Evolutionary conservation across 768 basidiomycete species (phyloP).

Genomic region (Xerocomus spinulosus): DNA sequence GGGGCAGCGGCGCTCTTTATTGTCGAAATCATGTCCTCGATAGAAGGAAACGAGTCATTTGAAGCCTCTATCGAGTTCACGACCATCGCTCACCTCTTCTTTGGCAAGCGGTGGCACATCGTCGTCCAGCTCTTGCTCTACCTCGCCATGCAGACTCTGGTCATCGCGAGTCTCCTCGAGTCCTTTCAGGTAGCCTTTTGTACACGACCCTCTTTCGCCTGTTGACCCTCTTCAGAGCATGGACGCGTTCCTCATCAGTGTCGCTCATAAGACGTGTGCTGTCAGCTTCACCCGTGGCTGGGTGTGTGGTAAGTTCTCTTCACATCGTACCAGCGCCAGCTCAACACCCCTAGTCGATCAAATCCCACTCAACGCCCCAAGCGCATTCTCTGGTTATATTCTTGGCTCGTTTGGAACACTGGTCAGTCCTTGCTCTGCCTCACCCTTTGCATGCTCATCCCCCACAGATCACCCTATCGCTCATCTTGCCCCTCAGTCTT

Average conservation of each 20-base stretch:
- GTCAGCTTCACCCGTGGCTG: slow-evolving; percentile 21
- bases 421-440: not conserved
- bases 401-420: slow-evolving; percentile 23
- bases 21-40: slow-evolving; percentile 23
- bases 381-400: slow-evolving; percentile 21
- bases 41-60: slow-evolving; percentile 22
- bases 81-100: slow-evolving; percentile 23
- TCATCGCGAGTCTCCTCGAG: slow-evolving; percentile 21
- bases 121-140: slow-evolving; percentile 17
- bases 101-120: slow-evolving; percentile 23
- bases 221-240: slow-evolving; percentile 12
- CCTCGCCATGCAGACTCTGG: slow-evolving; percentile 20
- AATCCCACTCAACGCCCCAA: slow-evolving; percentile 2
- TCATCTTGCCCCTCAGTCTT: slow-evolving; percentile 22
- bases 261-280: slow-evolving; percentile 25
- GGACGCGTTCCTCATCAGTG: slow-evolving; percentile 20
- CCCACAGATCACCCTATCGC: slow-evolving; percentile 14
- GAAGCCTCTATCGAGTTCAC: slow-evolving; percentile 25
- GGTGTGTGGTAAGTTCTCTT: slow-evolving; percentile 16
- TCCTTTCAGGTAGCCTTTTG: slow-evolving; percentile 19
- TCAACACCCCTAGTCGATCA: slow-evolving; percentile 11
- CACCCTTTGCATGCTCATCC: slow-evolving; percentile 1
- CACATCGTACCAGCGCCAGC: not conserved
- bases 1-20: slow-evolving; percentile 18
- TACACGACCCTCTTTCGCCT: not conserved